These are phyloP conservation scores for Puccinellia tenuiflora DNA, from an alignment of 176 grass and related monocot species.

Conservation along the genomic window DNA sequence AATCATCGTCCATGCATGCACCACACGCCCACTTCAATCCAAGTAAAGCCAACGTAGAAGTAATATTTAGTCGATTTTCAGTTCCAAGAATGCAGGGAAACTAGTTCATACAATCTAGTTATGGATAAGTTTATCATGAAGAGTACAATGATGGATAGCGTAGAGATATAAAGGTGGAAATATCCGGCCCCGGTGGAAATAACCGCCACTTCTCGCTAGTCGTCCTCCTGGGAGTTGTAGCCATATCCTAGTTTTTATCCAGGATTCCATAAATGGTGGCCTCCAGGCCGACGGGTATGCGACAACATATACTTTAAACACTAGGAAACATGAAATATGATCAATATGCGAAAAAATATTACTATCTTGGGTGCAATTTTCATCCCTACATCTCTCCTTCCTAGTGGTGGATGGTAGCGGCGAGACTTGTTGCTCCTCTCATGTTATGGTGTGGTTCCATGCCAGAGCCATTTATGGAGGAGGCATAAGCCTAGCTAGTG, in stretches of 20 bases:
- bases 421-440: background rate
- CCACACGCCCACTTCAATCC: too few species aligned
- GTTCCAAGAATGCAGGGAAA: background rate
- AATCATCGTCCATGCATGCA: background rate
- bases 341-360: background rate
- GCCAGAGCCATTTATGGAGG: background rate
- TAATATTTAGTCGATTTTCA: background rate
- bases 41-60: background rate
- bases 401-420: background rate
- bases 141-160: background rate
- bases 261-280: background rate
- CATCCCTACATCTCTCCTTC: background rate
- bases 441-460: background rate
- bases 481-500: accelerated
- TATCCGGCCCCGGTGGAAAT: background rate
- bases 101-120: background rate
- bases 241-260: background rate
- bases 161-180: background rate
- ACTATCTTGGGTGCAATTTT: background rate
- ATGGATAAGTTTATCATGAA: background rate
- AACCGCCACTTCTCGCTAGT: background rate
- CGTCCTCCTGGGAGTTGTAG: background rate
- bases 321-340: background rate
- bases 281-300: background rate
- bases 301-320: background rate